Evolutionary conservation across 352 stramenopile genomes (phyloP), one percentile per base, ranked within the genome.

Genomic region (Phytopythium delawarense): DNA sequence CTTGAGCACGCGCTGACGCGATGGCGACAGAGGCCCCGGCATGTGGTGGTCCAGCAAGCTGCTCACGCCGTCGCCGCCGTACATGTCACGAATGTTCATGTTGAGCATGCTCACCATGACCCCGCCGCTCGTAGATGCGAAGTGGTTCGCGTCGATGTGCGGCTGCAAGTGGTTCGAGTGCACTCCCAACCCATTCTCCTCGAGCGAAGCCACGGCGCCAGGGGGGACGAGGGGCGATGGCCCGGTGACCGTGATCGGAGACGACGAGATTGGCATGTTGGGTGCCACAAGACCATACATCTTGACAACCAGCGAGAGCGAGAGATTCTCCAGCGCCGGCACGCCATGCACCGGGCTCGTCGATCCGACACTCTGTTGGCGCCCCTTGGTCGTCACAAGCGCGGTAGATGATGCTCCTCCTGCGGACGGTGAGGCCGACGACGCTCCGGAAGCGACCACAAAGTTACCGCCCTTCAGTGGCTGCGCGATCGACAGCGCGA

Each of bases 241-340:
- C 0, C 73, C 73, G 12, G 73, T 76, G 3, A 78, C 53, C 23
- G 70, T 75, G 25, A 84, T 75, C 15, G 76, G 66, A 16, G 74
- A 72, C 13, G 81, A 70, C 7, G 76, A 71, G 30, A 91, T 71
- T 12, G 79, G 79, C 13, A 87, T 74, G 42, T 82, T 89, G 37
- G 84, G 84, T 15, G 84, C 76, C 37, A 90, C 79, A 1, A 96
- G 74, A 12, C 84, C 88, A 57, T 96, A 96, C 81, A 94, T 91
- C 42, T 87, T 87, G 45, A 91, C 78, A 25, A 96, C 86, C 9
- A 90, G 65, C 2, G 81, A 81, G 18, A 94, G 64, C 0, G 84
- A 89, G 12, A 96, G 57, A 42, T 87, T 93, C 44, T 94, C 87
- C 49, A 93, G 64, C 9, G 85, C 74, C 15, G 71, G 63, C 23